phyloP scores from a whole-genome alignment of 257 asterid species.

The Solanum ossicruentum region DNA sequence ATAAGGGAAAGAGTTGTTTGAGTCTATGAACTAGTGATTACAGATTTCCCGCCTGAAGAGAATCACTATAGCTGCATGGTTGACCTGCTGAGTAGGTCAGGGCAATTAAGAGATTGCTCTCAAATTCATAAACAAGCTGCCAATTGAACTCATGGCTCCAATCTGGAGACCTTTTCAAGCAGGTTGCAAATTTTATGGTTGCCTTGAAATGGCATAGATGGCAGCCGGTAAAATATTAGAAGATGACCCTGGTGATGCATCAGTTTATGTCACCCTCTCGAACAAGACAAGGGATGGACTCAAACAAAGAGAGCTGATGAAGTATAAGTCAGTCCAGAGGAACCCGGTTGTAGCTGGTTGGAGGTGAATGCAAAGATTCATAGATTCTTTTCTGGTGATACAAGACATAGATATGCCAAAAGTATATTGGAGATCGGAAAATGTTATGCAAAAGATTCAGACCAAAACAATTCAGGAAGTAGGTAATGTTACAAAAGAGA shows the following conservation, averaged over 20 bases:
- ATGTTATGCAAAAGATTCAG: not conserved
- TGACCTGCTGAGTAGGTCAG: conserved; percentile 17
- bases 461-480: not conserved
- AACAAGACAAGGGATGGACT: conserved; percentile 8
- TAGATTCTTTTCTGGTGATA: conserved; percentile 15
- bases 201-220: conserved; percentile 7
- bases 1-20: conserved; percentile 6
- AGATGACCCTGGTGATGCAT: conserved; percentile 11
- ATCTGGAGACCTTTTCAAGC: conserved; percentile 16
- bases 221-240: conserved; percentile 7
- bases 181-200: not conserved
- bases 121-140: conserved; percentile 3
- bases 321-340: not conserved
- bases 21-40: conserved; percentile 4
- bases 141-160: conserved; percentile 2
- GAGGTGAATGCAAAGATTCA: conserved; percentile 4
- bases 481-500: not conserved
- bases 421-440: not conserved
- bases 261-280: conserved; percentile 11
- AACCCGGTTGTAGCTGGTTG: conserved; percentile 20
- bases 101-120: conserved; percentile 4
- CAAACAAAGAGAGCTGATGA: conserved; percentile 10
- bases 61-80: conserved; percentile 21
- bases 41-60: conserved; percentile 3
- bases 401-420: conserved; percentile 1